These are phyloP conservation scores for Debaryomyces castellii DNA, from an alignment of 805 yeast species.

Conservation along the genomic window DNA sequence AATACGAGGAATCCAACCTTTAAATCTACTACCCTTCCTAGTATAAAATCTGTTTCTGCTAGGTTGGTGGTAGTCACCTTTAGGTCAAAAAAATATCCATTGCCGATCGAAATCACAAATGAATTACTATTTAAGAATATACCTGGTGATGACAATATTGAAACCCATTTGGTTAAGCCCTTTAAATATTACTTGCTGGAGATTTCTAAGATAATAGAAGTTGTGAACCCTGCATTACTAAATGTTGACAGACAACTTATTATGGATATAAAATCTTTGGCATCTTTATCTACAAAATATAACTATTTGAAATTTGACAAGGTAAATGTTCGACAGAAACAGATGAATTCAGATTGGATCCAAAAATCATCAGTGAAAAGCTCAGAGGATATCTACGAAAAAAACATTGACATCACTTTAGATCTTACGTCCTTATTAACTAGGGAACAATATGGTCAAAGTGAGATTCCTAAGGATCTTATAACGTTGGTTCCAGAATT, in stretches of 20 bases:
- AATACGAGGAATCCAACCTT: slow-evolving; percentile 7
- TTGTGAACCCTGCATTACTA: slow-evolving; percentile 25
- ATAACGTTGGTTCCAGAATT: slow-evolving; percentile 37
- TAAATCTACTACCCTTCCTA: slow-evolving; percentile 14
- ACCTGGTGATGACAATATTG: slow-evolving; percentile 34
- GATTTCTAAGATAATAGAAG: slow-evolving; percentile 16
- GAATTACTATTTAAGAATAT: slow-evolving; percentile 34
- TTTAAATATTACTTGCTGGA: slow-evolving; percentile 18
- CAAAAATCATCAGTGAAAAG: slow-evolving; percentile 3
- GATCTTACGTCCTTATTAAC: slow-evolving; percentile 18
- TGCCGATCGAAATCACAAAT: slow-evolving; percentile 39
- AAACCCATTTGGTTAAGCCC: slow-evolving; percentile 27
- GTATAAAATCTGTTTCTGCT: slow-evolving; percentile 18
- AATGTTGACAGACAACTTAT: slow-evolving; percentile 28
- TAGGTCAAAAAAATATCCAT: slow-evolving; percentile 29
- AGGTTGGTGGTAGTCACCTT: slow-evolving; percentile 34
- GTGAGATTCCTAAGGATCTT: slow-evolving; percentile 14
- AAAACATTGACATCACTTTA: slow-evolving; percentile 13
- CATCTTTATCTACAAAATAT: slow-evolving; percentile 23
- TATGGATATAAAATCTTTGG: slow-evolving; percentile 28
- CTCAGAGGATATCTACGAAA: slow-evolving; percentile 4
- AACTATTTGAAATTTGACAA: slow-evolving; percentile 23
- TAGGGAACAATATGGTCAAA: slow-evolving; percentile 10
- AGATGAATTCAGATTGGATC: not conserved
- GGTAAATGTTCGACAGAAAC: slow-evolving; percentile 17